These are phyloP conservation scores for Balamuthia mandrillaris DNA, from an alignment of 208 protist species.

Conservation along the genomic window DNA sequence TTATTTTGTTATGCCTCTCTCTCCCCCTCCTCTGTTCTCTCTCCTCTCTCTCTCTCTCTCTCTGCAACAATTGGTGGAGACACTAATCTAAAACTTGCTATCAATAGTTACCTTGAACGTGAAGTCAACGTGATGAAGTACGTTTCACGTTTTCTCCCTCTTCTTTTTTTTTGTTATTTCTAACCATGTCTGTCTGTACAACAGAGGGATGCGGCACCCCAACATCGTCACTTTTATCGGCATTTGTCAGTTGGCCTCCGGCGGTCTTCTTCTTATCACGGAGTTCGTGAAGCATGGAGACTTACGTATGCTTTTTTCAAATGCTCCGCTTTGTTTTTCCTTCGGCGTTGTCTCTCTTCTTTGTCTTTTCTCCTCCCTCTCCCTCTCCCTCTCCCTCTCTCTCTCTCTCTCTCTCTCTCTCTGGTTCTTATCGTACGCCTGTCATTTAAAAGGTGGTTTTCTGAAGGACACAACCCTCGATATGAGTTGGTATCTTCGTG, in stretches of 20 bases:
- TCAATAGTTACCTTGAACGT: background rate
- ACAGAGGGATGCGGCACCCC: constrained; percentile 42
- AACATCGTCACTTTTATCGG: constrained; percentile 52
- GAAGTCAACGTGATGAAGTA: background rate
- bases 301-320: background rate
- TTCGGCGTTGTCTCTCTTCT: background rate
- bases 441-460: too few species aligned
- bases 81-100: too few species aligned
- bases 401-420: background rate
- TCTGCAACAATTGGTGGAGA: too few species aligned
- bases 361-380: background rate
- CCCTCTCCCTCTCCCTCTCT: background rate
- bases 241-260: background rate
- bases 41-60: too few species aligned
- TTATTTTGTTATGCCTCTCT: too few species aligned
- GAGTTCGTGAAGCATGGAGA: constrained; percentile 32
- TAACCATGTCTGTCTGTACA: background rate
- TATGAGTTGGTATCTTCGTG: constrained; percentile 7
- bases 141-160: background rate
- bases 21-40: too few species aligned
- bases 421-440: too few species aligned
- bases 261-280: constrained; percentile 46
- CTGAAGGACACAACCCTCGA: too few species aligned
- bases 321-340: background rate
- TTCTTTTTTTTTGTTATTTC: background rate